A percentile compares a stretch with the other conserved stretches of the same genome.
Evolutionary conservation across 202 grass and related monocot genomes (phyloP).

Genomic region (Dendrocalamus latiflorus): DNA sequence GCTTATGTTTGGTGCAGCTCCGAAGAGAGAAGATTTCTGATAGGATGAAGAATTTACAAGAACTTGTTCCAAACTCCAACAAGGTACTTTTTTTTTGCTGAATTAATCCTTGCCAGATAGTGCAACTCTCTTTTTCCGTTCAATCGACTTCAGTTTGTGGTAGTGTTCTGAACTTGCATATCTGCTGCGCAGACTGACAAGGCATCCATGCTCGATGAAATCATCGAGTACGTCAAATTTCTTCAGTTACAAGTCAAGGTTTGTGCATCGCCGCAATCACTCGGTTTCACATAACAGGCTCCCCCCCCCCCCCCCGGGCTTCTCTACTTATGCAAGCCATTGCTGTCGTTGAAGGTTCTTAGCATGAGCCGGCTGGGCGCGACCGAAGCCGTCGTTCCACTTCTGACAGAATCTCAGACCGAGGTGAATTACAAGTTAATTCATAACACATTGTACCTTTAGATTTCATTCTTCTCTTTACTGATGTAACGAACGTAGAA

Average conservation of each 20-base stretch:
- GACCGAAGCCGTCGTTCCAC: constrained; percentile 65
- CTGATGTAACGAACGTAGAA: not conserved
- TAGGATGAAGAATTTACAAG: constrained; percentile 84
- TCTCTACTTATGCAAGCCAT: not conserved
- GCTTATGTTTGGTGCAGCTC: constrained; percentile 37
- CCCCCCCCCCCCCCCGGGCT: not conserved
- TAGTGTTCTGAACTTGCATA: not conserved
- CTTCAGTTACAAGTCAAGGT: constrained; percentile 94
- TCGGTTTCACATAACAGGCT: not conserved
- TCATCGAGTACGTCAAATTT: constrained; percentile 89
- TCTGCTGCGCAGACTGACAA: constrained; percentile 57
- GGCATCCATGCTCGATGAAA: constrained; percentile 87
- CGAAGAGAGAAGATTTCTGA: constrained; percentile 89
- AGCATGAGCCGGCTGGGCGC: constrained; percentile 91
- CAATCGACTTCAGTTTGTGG: not conserved
- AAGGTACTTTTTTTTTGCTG: constrained; percentile 37
- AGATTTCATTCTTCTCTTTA: not conserved
- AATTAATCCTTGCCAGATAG: not conserved
- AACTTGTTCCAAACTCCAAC: constrained; percentile 80
- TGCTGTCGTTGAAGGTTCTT: constrained; percentile 54
- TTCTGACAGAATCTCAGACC: constrained; percentile 56
- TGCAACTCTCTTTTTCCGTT: not conserved
- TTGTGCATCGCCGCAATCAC: not conserved
- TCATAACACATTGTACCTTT: not conserved
- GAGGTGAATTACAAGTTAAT: constrained; percentile 31